Evolutionary conservation across 345 rosid genomes (phyloP), one percentile per base, ranked within the genome.

Genomic region (Viola odorata): DNA sequence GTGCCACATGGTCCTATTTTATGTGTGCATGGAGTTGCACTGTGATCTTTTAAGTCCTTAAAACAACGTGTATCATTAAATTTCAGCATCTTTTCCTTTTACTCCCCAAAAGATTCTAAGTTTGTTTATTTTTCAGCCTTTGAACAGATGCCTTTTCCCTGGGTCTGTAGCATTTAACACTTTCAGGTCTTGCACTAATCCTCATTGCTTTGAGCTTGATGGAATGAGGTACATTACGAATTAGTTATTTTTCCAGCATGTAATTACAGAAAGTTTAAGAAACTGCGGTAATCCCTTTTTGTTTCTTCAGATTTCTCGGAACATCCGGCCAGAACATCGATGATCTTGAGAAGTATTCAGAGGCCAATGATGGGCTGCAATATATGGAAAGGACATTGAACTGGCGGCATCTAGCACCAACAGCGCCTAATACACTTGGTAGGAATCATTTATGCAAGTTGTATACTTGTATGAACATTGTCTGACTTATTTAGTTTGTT

Each of bases 401-500:
- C 66, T 91, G 99, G 99, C 84, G 97, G 77, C 97, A 91, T 85
- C 80, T 94, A 57, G 95, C 97, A 52, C 99, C 99, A 56, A 91
- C 96, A 53, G 80, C 99, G 67, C 97, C 99, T 53, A 91, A 95
- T 69, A 91, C 99, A 40, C 96, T 91, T 13, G 99, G 97, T 88
- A 75, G 57, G 60, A 53, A 32, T 56, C 10, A 41, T 38, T 45
- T 15, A 8, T 8, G 45, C 44, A 23, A 12, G 32, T 37, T 50
- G 5, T 42, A 6, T 17, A 61, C 55, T 37, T 38, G 13, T 36
- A 16, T n/a, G 39, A 38, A 9, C 10, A 32, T 44, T 39, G 57
- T 41, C 58, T 37, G 57, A 50, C 12, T 62, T 57, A 45, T 55
- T 9, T 39, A 53, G 7, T 65, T 36, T 37, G n/a, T 66, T 41